phyloP scores from a whole-genome alignment of 345 rosid species.

The Eucalyptus erythrocorys region DNA sequence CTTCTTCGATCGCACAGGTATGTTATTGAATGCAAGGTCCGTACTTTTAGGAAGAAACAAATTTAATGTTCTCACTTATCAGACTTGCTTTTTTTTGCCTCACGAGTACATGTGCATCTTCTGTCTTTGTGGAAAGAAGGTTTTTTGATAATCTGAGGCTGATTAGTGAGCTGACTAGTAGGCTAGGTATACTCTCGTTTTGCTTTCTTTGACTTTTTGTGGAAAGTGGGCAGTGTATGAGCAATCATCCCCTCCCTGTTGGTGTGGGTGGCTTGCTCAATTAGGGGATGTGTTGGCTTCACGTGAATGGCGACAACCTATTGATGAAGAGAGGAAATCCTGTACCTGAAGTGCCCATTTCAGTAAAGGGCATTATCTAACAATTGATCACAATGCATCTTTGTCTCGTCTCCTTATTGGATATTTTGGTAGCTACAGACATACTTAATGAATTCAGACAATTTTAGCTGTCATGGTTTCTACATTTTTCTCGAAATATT shows the following conservation, averaged over 20 bases:
- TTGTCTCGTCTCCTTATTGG: not conserved
- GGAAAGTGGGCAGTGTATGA: not conserved
- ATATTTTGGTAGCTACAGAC: not conserved
- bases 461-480: not conserved
- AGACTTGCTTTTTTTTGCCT: not conserved
- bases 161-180: not conserved
- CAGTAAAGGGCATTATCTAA: not conserved
- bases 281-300: not conserved
- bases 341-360: not conserved
- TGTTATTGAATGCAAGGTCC: not conserved
- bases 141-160: not conserved
- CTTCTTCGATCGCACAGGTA: conserved; percentile 97
- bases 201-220: not conserved
- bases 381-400: not conserved
- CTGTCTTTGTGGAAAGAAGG: not conserved
- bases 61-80: not conserved
- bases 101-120: not conserved
- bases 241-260: not conserved
- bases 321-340: not conserved
- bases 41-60: not conserved
- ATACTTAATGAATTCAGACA: not conserved
- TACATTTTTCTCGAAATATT: not conserved
- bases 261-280: not conserved
- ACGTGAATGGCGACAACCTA: not conserved
- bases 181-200: not conserved